Conservation (phyloP, 2,329 filamentous ascomycete species). For the Verticillium alfalfae region DNA sequence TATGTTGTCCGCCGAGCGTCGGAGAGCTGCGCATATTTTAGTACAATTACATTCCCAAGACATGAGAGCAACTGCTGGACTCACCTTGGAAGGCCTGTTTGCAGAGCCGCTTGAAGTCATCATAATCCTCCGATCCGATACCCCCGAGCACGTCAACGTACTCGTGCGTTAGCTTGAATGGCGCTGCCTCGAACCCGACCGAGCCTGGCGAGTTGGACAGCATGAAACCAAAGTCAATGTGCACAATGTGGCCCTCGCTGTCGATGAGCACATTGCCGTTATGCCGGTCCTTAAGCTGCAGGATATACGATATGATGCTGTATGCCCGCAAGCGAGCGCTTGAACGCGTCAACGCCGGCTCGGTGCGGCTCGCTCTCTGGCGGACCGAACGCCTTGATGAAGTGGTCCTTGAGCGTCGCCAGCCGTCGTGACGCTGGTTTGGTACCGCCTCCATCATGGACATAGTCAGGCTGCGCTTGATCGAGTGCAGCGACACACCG, state of each 20-base stretch:
- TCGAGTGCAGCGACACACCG: constrained; percentile 78
- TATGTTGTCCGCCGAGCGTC: constrained; percentile 73
- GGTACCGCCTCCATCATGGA: constrained; percentile 63
- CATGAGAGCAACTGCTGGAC: constrained; percentile 11
- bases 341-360: constrained; percentile 72
- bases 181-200: constrained; percentile 80
- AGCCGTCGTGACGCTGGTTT: constrained; percentile 70
- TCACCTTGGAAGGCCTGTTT: constrained; percentile 78
- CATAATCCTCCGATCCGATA: constrained; percentile 61
- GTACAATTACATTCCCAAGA: neutral
- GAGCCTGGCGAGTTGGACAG: constrained; percentile 79
- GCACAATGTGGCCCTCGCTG: constrained; percentile 79
- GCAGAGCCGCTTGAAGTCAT: constrained; percentile 72
- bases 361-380: constrained; percentile 64
- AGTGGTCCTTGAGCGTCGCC: constrained; percentile 76
- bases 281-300: constrained; percentile 81
- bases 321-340: constrained; percentile 79
- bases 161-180: constrained; percentile 81
- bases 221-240: constrained; percentile 91
- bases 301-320: constrained; percentile 76
- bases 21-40: constrained; percentile 48
- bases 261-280: constrained; percentile 85
- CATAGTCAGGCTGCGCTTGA: constrained; percentile 76
- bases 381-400: constrained; percentile 71
- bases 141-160: constrained; percentile 82